Evolutionary conservation across 192 early-diverging fungal species (phyloP).

Genomic region (Entomortierella chlamydospora): DNA sequence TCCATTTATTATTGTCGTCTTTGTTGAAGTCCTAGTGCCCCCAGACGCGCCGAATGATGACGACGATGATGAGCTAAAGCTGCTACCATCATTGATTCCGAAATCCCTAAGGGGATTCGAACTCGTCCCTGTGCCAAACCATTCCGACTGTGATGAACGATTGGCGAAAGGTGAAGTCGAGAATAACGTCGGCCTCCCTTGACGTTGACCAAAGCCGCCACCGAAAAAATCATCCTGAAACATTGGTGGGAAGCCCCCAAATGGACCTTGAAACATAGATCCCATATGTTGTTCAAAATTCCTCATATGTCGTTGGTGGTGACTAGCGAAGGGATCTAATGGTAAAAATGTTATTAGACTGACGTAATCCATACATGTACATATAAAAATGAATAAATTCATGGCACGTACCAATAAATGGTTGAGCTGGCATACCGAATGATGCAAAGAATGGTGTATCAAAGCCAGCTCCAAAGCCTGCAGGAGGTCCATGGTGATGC

Average conservation of each 20-base stretch:
- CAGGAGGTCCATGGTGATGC: neutral
- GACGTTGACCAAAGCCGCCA: slow-evolving; percentile 11
- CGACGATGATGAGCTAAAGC: slow-evolving; percentile 10
- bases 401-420: slow-evolving; percentile 26
- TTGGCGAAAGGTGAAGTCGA: slow-evolving; percentile 39
- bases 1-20: slow-evolving; percentile 42
- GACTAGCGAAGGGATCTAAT: slow-evolving; percentile 22
- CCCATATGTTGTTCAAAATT: slow-evolving; percentile 23
- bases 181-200: slow-evolving; percentile 29
- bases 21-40: slow-evolving; percentile 28
- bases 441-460: slow-evolving; percentile 26
- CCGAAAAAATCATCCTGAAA: neutral
- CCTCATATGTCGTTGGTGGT: slow-evolving; percentile 28
- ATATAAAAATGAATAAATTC: too few relatives aligned
- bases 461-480: slow-evolving; percentile 35
- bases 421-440: slow-evolving; percentile 25
- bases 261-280: slow-evolving; percentile 27
- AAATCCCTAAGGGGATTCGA: slow-evolving; percentile 32
- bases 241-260: neutral
- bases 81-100: neutral
- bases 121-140: slow-evolving; percentile 17
- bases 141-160: slow-evolving; percentile 4
- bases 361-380: neutral
- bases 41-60: slow-evolving; percentile 32
- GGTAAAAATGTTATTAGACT: neutral